Evolutionary conservation across 257 asterid genomes (phyloP).

Genomic region (Primulina tabacum): DNA sequence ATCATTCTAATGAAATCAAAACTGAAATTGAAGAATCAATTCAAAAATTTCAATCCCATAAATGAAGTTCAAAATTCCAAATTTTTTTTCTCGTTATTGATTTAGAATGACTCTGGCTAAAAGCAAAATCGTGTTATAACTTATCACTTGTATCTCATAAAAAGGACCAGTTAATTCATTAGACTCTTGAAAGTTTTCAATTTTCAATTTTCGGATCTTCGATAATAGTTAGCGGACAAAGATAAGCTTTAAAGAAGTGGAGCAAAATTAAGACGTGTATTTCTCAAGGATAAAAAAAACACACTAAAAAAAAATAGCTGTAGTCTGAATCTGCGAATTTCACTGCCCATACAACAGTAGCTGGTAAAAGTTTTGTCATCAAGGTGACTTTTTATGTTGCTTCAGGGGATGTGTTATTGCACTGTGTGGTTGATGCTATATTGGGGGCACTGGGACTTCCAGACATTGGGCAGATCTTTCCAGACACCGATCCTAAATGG

Average conservation of each 20-base stretch:
- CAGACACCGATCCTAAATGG: conserved; percentile 97
- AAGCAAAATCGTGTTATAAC: neutral
- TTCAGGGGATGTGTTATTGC: conserved; percentile 91
- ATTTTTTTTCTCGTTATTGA: neutral
- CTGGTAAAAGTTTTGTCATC: conserved; percentile 5
- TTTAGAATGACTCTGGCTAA: neutral
- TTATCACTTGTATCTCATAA: neutral
- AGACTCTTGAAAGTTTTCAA: neutral
- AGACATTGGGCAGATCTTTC: conserved; percentile 91
- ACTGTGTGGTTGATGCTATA: conserved; percentile 95
- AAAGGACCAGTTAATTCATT: neutral
- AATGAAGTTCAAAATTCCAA: neutral
- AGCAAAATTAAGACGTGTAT: neutral
- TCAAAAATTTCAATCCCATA: neutral
- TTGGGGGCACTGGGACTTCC: conserved; percentile 95
- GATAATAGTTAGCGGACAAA: neutral
- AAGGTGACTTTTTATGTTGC: conserved; percentile 3
- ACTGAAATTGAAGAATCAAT: neutral
- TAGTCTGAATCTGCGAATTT: neutral
- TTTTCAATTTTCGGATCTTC: neutral
- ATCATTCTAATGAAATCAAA: neutral
- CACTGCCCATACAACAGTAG: neutral
- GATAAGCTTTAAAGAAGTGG: neutral
- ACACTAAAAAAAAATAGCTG: neutral
- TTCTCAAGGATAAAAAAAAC: too few relatives aligned